A percentile compares a stretch with the other conserved stretches of the same genome.
Conservation (phyloP, 1,284 basidiomycete genomes). For the Heliocybe sulcata region DNA sequence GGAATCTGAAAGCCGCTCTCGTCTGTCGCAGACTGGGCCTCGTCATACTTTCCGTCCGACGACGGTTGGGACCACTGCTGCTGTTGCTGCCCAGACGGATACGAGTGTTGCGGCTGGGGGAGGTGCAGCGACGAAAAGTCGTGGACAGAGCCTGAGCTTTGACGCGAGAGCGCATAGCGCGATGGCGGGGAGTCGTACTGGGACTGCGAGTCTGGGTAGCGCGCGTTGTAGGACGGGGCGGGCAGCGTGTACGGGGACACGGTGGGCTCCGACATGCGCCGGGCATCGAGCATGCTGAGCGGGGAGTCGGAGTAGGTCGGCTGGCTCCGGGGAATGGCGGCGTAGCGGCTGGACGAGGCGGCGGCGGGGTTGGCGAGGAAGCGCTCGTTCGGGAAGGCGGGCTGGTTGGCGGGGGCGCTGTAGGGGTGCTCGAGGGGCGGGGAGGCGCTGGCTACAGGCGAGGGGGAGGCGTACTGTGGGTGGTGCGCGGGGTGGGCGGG, state of each 20-base stretch:
- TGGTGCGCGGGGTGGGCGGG: background rate
- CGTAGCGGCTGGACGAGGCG: background rate
- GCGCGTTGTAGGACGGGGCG: background rate
- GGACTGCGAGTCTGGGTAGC: background rate
- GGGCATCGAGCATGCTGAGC: background rate
- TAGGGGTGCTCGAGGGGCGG: background rate
- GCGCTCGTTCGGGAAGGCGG: background rate
- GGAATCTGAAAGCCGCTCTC: background rate
- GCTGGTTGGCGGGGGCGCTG: conserved; percentile 1
- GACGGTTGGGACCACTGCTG: background rate
- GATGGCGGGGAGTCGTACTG: background rate
- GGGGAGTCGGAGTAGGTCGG: background rate
- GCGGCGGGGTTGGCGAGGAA: background rate
- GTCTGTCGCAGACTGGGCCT: background rate
- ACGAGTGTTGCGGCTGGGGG: background rate
- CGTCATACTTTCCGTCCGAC: background rate
- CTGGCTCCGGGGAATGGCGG: background rate
- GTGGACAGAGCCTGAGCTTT: background rate
- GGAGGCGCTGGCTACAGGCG: background rate
- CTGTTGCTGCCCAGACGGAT: background rate
- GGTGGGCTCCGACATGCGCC: conserved; percentile 1
- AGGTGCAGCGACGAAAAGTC: background rate
- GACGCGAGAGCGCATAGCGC: background rate
- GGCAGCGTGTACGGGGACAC: background rate
- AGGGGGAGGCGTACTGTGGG: background rate